Evolutionary conservation across 192 early-diverging fungal species (phyloP).

Genomic region (Rhizoclosmatium globosum): DNA sequence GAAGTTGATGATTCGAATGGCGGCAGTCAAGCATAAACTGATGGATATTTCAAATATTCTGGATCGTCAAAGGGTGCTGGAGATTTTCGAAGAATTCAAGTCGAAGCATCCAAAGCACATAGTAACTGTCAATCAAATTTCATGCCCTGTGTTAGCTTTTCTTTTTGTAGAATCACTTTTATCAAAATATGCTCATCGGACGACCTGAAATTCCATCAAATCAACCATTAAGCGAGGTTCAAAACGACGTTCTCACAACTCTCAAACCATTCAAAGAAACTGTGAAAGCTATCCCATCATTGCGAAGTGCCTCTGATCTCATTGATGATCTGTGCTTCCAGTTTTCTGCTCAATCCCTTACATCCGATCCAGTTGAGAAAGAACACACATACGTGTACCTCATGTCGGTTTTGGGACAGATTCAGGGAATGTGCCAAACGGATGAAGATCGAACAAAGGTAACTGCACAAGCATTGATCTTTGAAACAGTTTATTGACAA

Average conservation of each 20-base stretch:
- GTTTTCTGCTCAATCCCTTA: constrained; percentile 13
- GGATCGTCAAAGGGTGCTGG: constrained; percentile 6
- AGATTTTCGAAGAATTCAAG: constrained; percentile 3
- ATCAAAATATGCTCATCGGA: not conserved
- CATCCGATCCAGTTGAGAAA: not conserved
- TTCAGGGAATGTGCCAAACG: constrained; percentile 11
- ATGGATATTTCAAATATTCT: not conserved
- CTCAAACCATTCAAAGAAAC: constrained; percentile 16
- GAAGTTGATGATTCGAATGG: constrained; percentile 10
- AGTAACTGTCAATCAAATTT: not conserved
- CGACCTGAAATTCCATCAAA: not conserved
- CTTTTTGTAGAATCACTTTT: constrained; percentile 6
- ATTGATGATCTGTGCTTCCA: constrained; percentile 22
- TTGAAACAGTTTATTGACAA: not conserved
- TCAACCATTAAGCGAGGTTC: not conserved
- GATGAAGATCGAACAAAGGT: constrained; percentile 28
- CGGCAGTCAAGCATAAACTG: not conserved
- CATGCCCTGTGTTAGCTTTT: too few relatives aligned
- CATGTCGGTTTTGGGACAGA: constrained; percentile 17
- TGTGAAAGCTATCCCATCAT: constrained; percentile 12
- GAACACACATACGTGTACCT: constrained; percentile 13
- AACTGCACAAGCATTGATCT: not conserved
- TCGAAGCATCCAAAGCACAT: constrained; percentile 14
- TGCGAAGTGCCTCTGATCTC: not conserved
- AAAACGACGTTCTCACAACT: not conserved